Conservation (phyloP, 2,329 filamentous ascomycete genomes). For the Pyrenophora tritici-repentis region DNA sequence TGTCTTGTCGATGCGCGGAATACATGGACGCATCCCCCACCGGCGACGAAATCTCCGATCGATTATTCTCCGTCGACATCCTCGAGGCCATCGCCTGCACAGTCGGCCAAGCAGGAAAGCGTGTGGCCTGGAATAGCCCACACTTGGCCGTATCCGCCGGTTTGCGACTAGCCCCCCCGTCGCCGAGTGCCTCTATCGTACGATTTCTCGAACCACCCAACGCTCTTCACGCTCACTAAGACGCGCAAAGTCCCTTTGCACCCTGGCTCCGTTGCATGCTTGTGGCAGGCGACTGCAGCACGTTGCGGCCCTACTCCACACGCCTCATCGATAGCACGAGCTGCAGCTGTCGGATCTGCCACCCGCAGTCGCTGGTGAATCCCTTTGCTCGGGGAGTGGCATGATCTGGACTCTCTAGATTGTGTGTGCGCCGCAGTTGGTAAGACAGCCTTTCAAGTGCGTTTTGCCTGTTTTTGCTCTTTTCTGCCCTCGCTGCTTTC, state of each 20-base stretch:
- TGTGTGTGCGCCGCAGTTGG: too few relatives aligned
- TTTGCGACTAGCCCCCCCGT: conserved; percentile 5
- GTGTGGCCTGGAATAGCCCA: neutral
- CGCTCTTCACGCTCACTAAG: conserved; percentile 9
- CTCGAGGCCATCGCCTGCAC: too few relatives aligned
- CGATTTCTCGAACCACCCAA: conserved; percentile 14
- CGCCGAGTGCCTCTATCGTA: conserved; percentile 9
- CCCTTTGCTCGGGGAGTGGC: too few relatives aligned
- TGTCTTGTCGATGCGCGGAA: too few relatives aligned
- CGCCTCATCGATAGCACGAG: conserved; percentile 4
- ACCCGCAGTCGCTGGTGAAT: neutral
- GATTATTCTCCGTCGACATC: too few relatives aligned
- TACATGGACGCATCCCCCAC: too few relatives aligned
- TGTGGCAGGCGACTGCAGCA: conserved; percentile 4
- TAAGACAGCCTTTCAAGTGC: too few relatives aligned
- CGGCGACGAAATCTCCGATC: too few relatives aligned
- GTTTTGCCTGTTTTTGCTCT: too few relatives aligned
- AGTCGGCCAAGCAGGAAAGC: neutral
- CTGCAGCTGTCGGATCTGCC: too few relatives aligned
- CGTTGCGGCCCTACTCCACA: neutral
- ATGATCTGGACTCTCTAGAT: too few relatives aligned
- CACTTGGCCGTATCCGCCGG: neutral
- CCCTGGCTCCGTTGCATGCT: conserved; percentile 10
- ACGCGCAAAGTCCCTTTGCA: conserved; percentile 1
- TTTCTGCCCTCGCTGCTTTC: too few relatives aligned